A percentile compares a stretch with the other conserved stretches of the same genome.
Evolutionary conservation across 768 basidiomycete species (phyloP).

Genomic region (Mycena amicta): DNA sequence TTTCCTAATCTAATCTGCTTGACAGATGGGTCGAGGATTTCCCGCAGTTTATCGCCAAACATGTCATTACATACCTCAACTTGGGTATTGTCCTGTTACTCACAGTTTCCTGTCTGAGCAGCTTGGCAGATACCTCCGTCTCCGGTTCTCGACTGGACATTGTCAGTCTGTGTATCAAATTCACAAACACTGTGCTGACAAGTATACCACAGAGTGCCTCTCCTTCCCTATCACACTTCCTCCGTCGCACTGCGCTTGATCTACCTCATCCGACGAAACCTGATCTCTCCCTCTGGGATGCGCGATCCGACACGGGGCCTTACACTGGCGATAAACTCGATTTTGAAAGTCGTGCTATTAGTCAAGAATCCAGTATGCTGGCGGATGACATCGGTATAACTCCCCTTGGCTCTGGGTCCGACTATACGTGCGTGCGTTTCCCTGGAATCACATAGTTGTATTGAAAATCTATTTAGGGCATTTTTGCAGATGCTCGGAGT

Average conservation of each 20-base stretch:
- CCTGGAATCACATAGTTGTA: too few species aligned
- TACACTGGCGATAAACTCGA: slow-evolving; percentile 39
- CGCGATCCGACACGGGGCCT: slow-evolving; percentile 61
- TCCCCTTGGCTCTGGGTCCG: slow-evolving; percentile 68
- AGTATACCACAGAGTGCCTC: slow-evolving; percentile 1
- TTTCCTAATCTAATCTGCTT: neutral
- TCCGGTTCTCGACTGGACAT: slow-evolving; percentile 61
- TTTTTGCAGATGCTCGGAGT: slow-evolving; percentile 33
- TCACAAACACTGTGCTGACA: too few species aligned
- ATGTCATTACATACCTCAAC: slow-evolving; percentile 88
- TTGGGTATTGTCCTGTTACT: slow-evolving; percentile 47
- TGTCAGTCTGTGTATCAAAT: too few species aligned
- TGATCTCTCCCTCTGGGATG: slow-evolving; percentile 79
- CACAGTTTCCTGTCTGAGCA: too few species aligned
- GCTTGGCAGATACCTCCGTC: slow-evolving; percentile 58
- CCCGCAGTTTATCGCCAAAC: slow-evolving; percentile 70
- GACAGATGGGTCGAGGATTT: slow-evolving; percentile 88
- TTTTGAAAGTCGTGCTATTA: slow-evolving; percentile 28
- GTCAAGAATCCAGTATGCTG: neutral
- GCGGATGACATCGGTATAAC: slow-evolving; percentile 35
- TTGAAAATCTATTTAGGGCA: too few species aligned
- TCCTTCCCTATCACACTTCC: slow-evolving; percentile 53
- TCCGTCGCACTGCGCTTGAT: slow-evolving; percentile 67
- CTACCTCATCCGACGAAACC: slow-evolving; percentile 72
- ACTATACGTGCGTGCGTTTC: slow-evolving; percentile 75